Base-by-base conservation (phyloP, 108 stramenopile species). In the Fragilariopsis cylindrus region DNA sequence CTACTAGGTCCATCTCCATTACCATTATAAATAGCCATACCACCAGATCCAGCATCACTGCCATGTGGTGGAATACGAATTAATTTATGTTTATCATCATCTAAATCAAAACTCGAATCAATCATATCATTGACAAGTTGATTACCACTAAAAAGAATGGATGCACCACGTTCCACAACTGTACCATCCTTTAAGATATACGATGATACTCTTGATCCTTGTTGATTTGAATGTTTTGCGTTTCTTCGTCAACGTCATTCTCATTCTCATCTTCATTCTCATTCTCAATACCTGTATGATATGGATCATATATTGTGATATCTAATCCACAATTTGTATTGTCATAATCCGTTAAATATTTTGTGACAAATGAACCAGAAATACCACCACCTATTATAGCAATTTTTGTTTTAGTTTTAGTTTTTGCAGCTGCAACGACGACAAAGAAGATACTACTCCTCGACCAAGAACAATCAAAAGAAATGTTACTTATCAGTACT, bases 311-410 rank as follows among this genome's bases (percentile, higher is more conserved):
- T 1, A 93, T 79, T 40, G 75, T 79, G 54, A 93, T 84, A 21
- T 89, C 82, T 21, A 91, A 16, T 15, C 57, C 63, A 70, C 92
- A 93, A 40, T 82, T 21, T 7, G 46, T 15, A 30, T 65, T 69
- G 66, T 93, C 92, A 60, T 84, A 91, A n/a, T 91, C 89, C 4
- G 81, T 52, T n/a, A 94, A 77, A 62, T 94, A 94, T 64, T 85
- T 87, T 3, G 88, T 62, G 1, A 77, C 70, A 69, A 94, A 94
- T 12, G 79, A 81, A 7, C 93, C 93, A 15, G 82, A 76, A 19
- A 94, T 82, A 3, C 90, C 90, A 16, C 86, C 88, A 50, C 90
- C 90, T 16, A 91, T 88, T 13, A 91, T 75, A 30, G 87, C 90
- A 60, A 90, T 78, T 53, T 75, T 21, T 45, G 45, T 56, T 13